Percentiles rank a stretch among this genome's conserved stretches.
Conservation (phyloP, 352 stramenopile genomes). For the Pythium folliculosum region DNA sequence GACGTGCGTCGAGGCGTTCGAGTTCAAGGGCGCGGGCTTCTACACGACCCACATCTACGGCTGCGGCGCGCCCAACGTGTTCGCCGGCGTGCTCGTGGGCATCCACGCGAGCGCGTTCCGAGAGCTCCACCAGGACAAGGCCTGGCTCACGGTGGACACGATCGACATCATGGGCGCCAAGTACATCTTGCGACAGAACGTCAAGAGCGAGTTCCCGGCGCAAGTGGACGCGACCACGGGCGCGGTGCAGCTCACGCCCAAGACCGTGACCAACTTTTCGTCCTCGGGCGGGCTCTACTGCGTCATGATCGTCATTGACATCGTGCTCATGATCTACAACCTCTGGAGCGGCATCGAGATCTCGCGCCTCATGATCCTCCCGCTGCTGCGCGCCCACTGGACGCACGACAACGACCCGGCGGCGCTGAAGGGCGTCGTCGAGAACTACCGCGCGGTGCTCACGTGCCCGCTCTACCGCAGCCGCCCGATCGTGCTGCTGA, state of each 20-base stretch:
- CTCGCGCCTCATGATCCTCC: constrained; percentile 15
- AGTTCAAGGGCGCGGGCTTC: constrained; percentile 7
- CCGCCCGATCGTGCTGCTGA: constrained; percentile 10
- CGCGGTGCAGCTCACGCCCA: not conserved
- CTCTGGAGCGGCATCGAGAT: constrained; percentile 25
- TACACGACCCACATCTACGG: constrained; percentile 20
- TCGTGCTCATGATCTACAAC: constrained; percentile 15
- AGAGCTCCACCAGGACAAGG: constrained; percentile 26
- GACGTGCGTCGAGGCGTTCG: constrained; percentile 27
- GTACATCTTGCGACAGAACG: constrained; percentile 24
- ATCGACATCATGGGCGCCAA: constrained; percentile 19
- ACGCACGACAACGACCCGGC: not conserved
- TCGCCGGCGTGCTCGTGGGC: constrained; percentile 17
- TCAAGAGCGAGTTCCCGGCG: not conserved
- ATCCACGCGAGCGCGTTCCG: constrained; percentile 2
- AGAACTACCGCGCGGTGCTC: constrained; percentile 20
- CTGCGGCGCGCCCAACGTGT: constrained; percentile 11
- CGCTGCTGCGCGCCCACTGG: constrained; percentile 2
- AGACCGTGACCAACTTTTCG: constrained; percentile 27
- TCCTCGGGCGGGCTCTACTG: constrained; percentile 23
- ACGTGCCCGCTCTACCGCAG: constrained; percentile 27
- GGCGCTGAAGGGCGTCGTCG: not conserved
- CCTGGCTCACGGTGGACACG: constrained; percentile 23
- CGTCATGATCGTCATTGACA: constrained; percentile 17
- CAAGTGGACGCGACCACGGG: not conserved